Conservation (phyloP, 164 flowering plant species). For the Stephania cephalantha region DNA sequence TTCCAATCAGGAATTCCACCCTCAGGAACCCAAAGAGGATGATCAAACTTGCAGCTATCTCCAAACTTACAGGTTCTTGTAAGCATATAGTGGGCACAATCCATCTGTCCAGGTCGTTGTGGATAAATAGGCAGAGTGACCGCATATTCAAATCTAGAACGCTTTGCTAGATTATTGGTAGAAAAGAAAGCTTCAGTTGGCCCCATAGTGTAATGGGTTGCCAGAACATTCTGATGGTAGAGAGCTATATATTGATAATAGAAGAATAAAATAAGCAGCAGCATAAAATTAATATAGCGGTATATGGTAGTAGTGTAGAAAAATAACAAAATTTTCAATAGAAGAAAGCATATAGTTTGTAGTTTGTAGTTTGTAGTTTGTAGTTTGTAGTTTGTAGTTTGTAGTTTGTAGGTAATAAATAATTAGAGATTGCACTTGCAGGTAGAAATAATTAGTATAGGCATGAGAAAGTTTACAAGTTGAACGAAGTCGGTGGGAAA, state of each 20-base stretch:
- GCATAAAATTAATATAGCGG: slow-evolving; percentile 20
- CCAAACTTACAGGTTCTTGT: slow-evolving; percentile 99
- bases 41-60: slow-evolving; percentile 98
- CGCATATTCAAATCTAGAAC: slow-evolving; percentile 77
- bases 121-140: slow-evolving; percentile 84
- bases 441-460: slow-evolving; percentile 1
- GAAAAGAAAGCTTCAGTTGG: slow-evolving; percentile 87
- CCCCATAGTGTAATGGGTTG: slow-evolving; percentile 66
- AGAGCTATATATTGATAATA: slow-evolving; percentile 76
- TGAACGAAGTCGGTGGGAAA: not conserved
- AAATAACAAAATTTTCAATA: slow-evolving; percentile 12
- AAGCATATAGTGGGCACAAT: slow-evolving; percentile 98
- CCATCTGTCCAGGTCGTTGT: slow-evolving; percentile 98
- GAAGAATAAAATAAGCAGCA: slow-evolving; percentile 40
- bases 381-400: too few species aligned
- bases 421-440: not conserved
- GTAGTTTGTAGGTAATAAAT: slow-evolving; percentile 5
- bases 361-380: too few species aligned
- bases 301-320: slow-evolving; percentile 24
- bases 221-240: slow-evolving; percentile 73
- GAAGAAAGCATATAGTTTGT: not conserved
- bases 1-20: slow-evolving; percentile 99
- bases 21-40: slow-evolving; percentile 99
- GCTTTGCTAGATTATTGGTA: slow-evolving; percentile 72
- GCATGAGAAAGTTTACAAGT: not conserved